Percentiles rank a stretch among this genome's conserved stretches.
Evolutionary conservation across 1,284 basidiomycete genomes (phyloP).

Genomic region (Volvariella surrecta): DNA sequence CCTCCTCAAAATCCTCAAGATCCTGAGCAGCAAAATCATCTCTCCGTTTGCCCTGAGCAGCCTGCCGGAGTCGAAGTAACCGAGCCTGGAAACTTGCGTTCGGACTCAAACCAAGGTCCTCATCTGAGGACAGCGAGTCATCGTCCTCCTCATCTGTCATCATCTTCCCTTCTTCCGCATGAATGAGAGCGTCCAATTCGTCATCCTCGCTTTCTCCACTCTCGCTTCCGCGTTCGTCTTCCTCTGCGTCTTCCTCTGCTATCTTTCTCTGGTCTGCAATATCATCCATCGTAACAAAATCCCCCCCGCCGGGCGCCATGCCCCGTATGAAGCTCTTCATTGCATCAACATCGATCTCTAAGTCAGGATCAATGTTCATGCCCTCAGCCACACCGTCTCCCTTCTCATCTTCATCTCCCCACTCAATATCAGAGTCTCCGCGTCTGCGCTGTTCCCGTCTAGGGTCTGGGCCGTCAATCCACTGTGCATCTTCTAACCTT

Average conservation of each 20-base stretch:
- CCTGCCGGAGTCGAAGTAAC: constrained; percentile 33
- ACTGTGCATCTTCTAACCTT: constrained; percentile 44
- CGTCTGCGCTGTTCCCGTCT: constrained; percentile 40
- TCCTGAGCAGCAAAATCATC: constrained; percentile 15
- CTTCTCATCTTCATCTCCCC: constrained; percentile 45
- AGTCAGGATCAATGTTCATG: constrained; percentile 56
- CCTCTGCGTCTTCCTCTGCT: constrained; percentile 42
- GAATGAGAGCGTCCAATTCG: constrained; percentile 29
- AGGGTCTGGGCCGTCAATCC: constrained; percentile 26
- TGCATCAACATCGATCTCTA: constrained; percentile 35
- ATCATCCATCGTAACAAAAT: constrained; percentile 60
- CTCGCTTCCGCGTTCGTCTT: constrained; percentile 22
- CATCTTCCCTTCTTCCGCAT: constrained; percentile 26
- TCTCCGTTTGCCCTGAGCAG: constrained; percentile 20
- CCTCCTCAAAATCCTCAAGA: constrained; percentile 23
- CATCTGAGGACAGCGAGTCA: constrained; percentile 18
- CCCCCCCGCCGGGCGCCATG: constrained; percentile 41
- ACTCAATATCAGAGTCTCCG: constrained; percentile 66
- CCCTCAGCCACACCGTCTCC: constrained; percentile 20
- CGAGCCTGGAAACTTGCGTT: constrained; percentile 44
- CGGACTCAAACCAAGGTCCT: constrained; percentile 46
- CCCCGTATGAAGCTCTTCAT: constrained; percentile 50
- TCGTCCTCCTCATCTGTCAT: constrained; percentile 28
- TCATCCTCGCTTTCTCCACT: constrained; percentile 28
- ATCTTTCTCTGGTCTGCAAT: constrained; percentile 47